Percentiles rank a stretch among this genome's conserved stretches.
These are phyloP conservation scores for Plantago elongata DNA, from an alignment of 257 asterid genomes.

Conservation along the genomic window DNA sequence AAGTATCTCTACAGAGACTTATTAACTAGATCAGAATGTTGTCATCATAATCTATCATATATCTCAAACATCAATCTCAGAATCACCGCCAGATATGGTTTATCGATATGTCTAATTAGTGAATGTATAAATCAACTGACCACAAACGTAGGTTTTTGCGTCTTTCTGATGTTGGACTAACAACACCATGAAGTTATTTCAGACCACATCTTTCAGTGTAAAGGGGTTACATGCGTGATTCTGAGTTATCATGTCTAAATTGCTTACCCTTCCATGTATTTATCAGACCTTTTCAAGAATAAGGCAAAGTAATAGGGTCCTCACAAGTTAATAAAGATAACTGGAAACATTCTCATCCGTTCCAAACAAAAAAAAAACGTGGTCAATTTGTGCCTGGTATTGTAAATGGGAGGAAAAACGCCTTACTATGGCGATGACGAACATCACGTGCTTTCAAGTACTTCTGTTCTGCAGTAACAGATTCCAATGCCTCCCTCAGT, in stretches of 20 bases:
- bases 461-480: conserved; percentile 74
- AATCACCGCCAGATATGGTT: not conserved
- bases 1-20: not conserved
- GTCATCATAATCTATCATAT: not conserved
- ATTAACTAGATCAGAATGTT: not conserved
- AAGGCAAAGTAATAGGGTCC: too few relatives aligned
- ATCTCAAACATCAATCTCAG: not conserved
- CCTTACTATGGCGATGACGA: conserved; percentile 82
- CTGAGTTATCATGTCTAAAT: not conserved
- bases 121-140: not conserved
- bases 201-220: not conserved
- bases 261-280: not conserved
- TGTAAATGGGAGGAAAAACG: not conserved
- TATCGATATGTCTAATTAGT: not conserved
- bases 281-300: too few relatives aligned
- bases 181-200: not conserved
- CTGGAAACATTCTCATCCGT: not conserved
- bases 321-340: too few relatives aligned
- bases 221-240: not conserved
- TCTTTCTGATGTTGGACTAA: not conserved
- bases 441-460: conserved; percentile 67
- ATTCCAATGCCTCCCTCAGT: conserved; percentile 73
- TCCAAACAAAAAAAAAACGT: not conserved
- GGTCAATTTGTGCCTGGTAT: too few relatives aligned
- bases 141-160: conserved; percentile 1